Conservation (phyloP, 257 asterid genomes). For the Euphrasia confusa region DNA sequence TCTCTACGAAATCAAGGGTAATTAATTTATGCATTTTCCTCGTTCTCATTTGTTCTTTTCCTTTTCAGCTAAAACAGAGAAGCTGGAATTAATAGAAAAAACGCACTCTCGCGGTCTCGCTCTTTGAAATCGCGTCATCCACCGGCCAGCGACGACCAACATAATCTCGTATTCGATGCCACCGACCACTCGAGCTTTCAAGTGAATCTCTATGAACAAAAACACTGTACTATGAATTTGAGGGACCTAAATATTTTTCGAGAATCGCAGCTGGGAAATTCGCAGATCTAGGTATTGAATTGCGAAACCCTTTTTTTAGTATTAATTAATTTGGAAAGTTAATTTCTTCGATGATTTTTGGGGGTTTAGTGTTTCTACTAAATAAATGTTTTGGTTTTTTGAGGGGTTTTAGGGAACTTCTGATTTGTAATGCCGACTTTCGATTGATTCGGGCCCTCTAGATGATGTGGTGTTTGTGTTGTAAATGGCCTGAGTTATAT, state of each 20-base stretch:
- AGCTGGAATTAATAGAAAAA: too few species aligned
- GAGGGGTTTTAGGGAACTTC: constrained; percentile 12
- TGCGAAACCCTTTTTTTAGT: background rate
- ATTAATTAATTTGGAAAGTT: constrained; percentile 1
- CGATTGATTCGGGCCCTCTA: constrained; percentile 14
- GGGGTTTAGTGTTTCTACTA: constrained; percentile 22
- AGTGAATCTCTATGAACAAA: too few species aligned
- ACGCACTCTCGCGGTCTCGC: too few species aligned
- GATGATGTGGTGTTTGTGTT: background rate
- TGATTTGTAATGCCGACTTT: background rate
- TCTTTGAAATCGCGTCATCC: too few species aligned
- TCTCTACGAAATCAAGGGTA: too few species aligned
- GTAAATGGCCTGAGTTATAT: background rate
- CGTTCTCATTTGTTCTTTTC: too few species aligned
- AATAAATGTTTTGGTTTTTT: constrained; percentile 3
- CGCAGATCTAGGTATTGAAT: constrained; percentile 41
- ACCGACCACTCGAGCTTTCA: too few species aligned
- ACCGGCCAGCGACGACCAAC: too few species aligned
- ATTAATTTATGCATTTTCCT: too few species aligned
- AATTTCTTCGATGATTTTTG: background rate
- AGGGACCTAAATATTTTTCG: constrained; percentile 21
- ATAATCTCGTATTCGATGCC: too few species aligned
- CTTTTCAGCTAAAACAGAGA: too few species aligned
- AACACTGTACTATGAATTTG: background rate
- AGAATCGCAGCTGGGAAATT: constrained; percentile 24